Base-by-base conservation (phyloP, 129 eudicot genomes). In the Tanacetum coccineum region DNA sequence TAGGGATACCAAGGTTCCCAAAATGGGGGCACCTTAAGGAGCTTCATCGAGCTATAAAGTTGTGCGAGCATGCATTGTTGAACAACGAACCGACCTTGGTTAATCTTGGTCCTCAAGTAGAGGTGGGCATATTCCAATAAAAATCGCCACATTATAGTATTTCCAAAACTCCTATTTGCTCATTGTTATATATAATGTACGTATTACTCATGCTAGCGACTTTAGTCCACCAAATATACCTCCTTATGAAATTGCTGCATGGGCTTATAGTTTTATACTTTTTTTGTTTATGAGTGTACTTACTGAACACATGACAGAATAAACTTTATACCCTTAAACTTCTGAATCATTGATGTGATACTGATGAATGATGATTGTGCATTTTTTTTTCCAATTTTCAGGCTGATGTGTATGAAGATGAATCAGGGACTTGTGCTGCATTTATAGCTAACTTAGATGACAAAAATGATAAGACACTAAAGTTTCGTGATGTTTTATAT, bases 1-100 rank as follows among this genome's bases (percentile, higher is more conserved):
- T 81, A 93, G 99, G 96, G 59, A 68, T 93, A 71, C 81, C 95
- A 20, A 89, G 96, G 74, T 80, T 83, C 79, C 99, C 96, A 42
- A 93, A 93, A 78, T 93, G 95, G 90, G 96, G 95, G 15, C 99
- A 93, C 78, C 95, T 89, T 67, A 93, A 84, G 78, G 95, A 93
- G 61, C 99, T 93, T 57, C 99, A 93, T 73, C 81, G 68, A 73
- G 94, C 96, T 74, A 86, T 93, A 68, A 93, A 84, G 82, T 75
- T 77, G 68, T 86, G 95, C 28, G 96, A 93, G 80, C 82, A 62
- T 20, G 80, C 90, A 50, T 39, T 93, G 77, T 81, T 93, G 64
- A 78, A 80, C 80, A 81, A 80, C 60, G 70, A 80, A 56, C 82
- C 90, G 28, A 79, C 71, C n/a, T 26, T 76, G 26, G 64, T 88